Percentiles rank a stretch among this genome's conserved stretches.
Conservation (phyloP, 106 monocot genomes). For the Dendrobium chrysotoxum region DNA sequence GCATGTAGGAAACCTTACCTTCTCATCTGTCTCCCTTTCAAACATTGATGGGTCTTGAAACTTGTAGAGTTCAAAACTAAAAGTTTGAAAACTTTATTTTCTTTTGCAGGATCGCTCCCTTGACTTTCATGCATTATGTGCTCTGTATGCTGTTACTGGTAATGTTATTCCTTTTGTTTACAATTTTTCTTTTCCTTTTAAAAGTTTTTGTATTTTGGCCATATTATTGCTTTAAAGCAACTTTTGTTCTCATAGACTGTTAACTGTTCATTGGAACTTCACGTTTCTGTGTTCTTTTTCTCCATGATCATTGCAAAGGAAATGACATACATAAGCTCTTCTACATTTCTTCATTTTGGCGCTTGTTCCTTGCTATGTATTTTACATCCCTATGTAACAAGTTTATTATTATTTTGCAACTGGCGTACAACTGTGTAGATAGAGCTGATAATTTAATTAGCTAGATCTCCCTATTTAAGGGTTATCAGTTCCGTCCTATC, state of each 20-base stretch:
- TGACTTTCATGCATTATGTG: conserved; percentile 94
- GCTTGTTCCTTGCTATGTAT: background rate
- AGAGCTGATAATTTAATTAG: background rate
- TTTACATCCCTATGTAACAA: background rate
- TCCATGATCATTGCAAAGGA: background rate
- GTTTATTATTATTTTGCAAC: background rate
- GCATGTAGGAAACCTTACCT: background rate
- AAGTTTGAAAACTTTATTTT: background rate
- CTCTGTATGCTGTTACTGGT: conserved; percentile 99
- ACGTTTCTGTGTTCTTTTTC: background rate
- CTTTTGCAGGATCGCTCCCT: conserved; percentile 90
- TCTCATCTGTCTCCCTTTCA: background rate
- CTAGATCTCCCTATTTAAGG: background rate
- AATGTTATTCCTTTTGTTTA: conserved; percentile 7
- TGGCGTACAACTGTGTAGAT: background rate
- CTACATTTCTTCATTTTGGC: background rate
- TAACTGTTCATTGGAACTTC: background rate
- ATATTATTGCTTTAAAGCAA: background rate
- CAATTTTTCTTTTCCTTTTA: background rate
- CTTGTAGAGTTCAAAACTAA: background rate
- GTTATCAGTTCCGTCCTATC: background rate
- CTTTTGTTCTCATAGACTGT: background rate
- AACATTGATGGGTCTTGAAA: background rate
- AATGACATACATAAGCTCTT: background rate
- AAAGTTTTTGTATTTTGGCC: too few relatives aligned